phyloP scores from a whole-genome alignment of 345 rosid genomes.

The Diplotaxis tenuifolia region DNA sequence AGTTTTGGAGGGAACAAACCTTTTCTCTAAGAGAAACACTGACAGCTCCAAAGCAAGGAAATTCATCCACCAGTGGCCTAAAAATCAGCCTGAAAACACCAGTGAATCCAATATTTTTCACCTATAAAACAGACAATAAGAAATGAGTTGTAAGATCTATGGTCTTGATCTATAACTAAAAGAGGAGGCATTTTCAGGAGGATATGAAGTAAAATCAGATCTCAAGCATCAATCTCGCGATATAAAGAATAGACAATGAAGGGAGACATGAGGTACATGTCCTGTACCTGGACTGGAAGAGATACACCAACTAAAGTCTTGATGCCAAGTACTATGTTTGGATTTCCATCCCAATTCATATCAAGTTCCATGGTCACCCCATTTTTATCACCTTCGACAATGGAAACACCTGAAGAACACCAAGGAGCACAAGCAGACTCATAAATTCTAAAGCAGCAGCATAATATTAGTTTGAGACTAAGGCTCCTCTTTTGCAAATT shows the following conservation, averaged over 20 bases:
- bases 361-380: constrained; percentile 92
- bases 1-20: constrained; percentile 44
- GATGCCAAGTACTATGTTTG: constrained; percentile 73
- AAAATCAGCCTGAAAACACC: constrained; percentile 99
- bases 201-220: background rate
- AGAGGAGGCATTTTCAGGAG: background rate
- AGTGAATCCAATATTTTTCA: constrained; percentile 91
- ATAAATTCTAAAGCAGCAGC: constrained; percentile 6
- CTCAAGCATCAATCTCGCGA: constrained; percentile 1
- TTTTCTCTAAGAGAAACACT: constrained; percentile 82
- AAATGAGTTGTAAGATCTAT: constrained; percentile 1
- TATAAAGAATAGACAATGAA: no score
- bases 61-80: constrained; percentile 86
- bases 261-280: constrained; percentile 4
- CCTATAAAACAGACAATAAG: constrained; percentile 47
- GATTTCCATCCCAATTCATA: constrained; percentile 98
- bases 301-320: constrained; percentile 84
- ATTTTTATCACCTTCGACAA: constrained; percentile 58
- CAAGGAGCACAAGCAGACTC: constrained; percentile 22
- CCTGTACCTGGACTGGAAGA: constrained; percentile 79
- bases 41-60: constrained; percentile 99
- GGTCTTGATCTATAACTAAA: background rate
- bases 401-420: constrained; percentile 58
- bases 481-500: background rate
- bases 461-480: background rate